phyloP scores from a whole-genome alignment of 2,329 filamentous ascomycete species.

The Ophiostoma tasmaniense region DNA sequence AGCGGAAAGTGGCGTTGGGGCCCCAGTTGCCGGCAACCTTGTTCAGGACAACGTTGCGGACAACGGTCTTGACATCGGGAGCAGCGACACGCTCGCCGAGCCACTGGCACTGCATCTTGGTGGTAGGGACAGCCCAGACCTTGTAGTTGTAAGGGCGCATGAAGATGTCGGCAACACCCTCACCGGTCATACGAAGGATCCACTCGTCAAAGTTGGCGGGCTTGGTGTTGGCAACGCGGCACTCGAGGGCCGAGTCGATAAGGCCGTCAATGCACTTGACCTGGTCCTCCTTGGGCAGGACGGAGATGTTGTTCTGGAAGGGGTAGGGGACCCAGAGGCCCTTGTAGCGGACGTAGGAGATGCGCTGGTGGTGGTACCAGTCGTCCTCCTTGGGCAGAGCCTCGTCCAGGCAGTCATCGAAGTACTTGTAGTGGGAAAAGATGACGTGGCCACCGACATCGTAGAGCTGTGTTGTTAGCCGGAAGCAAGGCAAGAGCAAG shows the following conservation, averaged over 20 bases:
- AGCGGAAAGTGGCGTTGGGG: slow-evolving; percentile 95
- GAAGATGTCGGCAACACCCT: slow-evolving; percentile 86
- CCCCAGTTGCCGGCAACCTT: slow-evolving; percentile 98
- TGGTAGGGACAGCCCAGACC: slow-evolving; percentile 97
- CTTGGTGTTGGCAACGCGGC: slow-evolving; percentile 79
- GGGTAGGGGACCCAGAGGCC: slow-evolving; percentile 95
- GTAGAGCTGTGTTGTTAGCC: slow-evolving; percentile 60
- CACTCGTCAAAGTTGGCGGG: slow-evolving; percentile 97
- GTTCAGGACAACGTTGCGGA: slow-evolving; percentile 88
- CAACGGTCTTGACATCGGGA: slow-evolving; percentile 87
- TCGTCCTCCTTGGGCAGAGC: slow-evolving; percentile 87
- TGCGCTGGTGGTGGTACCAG: slow-evolving; percentile 97
- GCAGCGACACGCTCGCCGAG: slow-evolving; percentile 97
- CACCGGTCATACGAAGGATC: slow-evolving; percentile 87
- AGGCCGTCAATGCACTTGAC: slow-evolving; percentile 89
- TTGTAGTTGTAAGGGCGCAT: slow-evolving; percentile 99
- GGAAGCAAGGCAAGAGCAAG: background rate
- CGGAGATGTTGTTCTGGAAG: slow-evolving; percentile 99
- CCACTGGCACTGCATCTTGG: slow-evolving; percentile 99
- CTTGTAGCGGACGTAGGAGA: slow-evolving; percentile 98
- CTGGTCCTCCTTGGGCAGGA: slow-evolving; percentile 95
- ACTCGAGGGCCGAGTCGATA: slow-evolving; percentile 86
- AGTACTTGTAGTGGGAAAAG: slow-evolving; percentile 99
- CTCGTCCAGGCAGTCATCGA: slow-evolving; percentile 97
- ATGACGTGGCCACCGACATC: slow-evolving; percentile 98